phyloP scores from a whole-genome alignment of 2,329 filamentous ascomycete genomes.

The Phialophora macrospora region DNA sequence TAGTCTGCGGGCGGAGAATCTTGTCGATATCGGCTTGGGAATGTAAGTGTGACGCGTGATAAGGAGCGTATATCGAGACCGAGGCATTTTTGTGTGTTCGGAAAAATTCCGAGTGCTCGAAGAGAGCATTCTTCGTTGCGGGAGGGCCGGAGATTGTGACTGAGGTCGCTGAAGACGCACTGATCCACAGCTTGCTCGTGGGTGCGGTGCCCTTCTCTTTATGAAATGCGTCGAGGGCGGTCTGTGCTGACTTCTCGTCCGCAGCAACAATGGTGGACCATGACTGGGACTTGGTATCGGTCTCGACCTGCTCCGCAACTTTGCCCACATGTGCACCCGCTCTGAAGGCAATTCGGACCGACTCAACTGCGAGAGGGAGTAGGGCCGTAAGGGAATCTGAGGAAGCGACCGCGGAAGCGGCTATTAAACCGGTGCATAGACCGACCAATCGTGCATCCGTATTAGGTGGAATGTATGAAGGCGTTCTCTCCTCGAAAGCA shows the following conservation, averaged over 20 bases:
- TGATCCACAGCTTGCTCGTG: constrained; percentile 62
- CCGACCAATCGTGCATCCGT: constrained; percentile 48
- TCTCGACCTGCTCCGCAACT: constrained; percentile 47
- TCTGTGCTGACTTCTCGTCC: constrained; percentile 39
- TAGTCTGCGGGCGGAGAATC: constrained; percentile 51
- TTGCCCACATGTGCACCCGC: constrained; percentile 50
- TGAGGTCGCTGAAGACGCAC: constrained; percentile 63
- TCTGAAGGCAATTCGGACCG: constrained; percentile 51
- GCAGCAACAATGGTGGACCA: constrained; percentile 52
- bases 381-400: constrained; percentile 50
- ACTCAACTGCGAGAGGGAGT: constrained; percentile 49
- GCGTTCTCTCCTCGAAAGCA: constrained; percentile 50
- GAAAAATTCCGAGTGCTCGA: constrained; percentile 54
- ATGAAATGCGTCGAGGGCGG: constrained; percentile 41
- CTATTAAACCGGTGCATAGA: constrained; percentile 51
- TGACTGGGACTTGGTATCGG: constrained; percentile 42
- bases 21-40: constrained; percentile 56
- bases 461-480: constrained; percentile 48
- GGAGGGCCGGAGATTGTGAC: constrained; percentile 66
- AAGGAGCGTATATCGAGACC: constrained; percentile 63
- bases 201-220: constrained; percentile 52
- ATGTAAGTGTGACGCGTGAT: constrained; percentile 64
- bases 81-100: constrained; percentile 57
- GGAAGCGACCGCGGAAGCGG: constrained; percentile 49
- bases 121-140: constrained; percentile 57